phyloP scores from a whole-genome alignment of 2,329 filamentous ascomycete genomes.

The Curvularia eragrostidis region DNA sequence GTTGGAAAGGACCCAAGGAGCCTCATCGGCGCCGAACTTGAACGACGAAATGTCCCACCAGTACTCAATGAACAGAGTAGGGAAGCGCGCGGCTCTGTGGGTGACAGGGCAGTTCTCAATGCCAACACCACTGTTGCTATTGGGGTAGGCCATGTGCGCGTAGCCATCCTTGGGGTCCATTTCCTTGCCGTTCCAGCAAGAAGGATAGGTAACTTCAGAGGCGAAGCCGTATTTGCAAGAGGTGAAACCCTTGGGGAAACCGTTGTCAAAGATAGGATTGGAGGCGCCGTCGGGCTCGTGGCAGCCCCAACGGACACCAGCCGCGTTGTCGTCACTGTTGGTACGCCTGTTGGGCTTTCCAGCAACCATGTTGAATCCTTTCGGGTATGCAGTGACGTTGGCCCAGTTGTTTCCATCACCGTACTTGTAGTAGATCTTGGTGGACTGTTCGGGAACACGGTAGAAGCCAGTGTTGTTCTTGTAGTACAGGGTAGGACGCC shows the following conservation, averaged over 20 bases:
- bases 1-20: conserved; percentile 47
- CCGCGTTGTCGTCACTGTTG: conserved; percentile 39
- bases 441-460: conserved; percentile 44
- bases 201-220: conserved; percentile 46
- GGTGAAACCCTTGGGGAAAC: conserved; percentile 48
- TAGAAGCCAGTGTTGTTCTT: conserved; percentile 47
- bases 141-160: conserved; percentile 52
- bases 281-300: conserved; percentile 32
- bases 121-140: conserved; percentile 29
- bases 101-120: conserved; percentile 44
- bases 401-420: conserved; percentile 43
- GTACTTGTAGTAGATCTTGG: conserved; percentile 51
- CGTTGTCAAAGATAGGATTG: conserved; percentile 36
- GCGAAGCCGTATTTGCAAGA: conserved; percentile 48
- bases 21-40: conserved; percentile 38
- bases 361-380: conserved; percentile 48
- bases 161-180: conserved; percentile 41
- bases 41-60: conserved; percentile 49
- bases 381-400: conserved; percentile 48
- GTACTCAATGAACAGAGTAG: conserved; percentile 50
- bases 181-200: conserved; percentile 48
- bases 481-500: conserved; percentile 48
- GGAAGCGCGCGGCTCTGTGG: conserved; percentile 44
- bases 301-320: conserved; percentile 45
- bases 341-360: conserved; percentile 42